Evolutionary conservation across 192 early-diverging fungal genomes (phyloP).

Genomic region (Radiomyces spectabilis): DNA sequence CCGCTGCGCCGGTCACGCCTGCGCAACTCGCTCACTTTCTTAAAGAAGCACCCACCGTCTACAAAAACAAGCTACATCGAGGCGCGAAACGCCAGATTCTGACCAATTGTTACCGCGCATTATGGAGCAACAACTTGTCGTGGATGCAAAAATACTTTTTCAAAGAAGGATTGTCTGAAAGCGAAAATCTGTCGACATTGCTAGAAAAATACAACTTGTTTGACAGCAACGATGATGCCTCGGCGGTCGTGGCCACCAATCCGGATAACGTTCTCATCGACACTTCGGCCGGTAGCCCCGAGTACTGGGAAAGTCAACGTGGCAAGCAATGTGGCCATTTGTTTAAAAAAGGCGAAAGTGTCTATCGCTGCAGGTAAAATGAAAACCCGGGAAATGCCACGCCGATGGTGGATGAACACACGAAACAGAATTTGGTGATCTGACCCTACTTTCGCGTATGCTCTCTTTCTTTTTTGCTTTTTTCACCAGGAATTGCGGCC

Average conservation of each 20-base stretch:
- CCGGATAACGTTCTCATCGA: conserved; percentile 5
- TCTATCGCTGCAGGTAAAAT: conserved; percentile 83
- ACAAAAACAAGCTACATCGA: background rate
- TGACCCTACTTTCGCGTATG: background rate
- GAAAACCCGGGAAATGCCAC: too few relatives aligned
- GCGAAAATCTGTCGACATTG: background rate
- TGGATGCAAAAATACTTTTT: conserved; percentile 27
- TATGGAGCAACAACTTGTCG: conserved; percentile 21
- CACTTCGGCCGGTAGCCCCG: conserved; percentile 22
- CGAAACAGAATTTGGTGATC: too few relatives aligned
- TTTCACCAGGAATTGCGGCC: conserved; percentile 72
- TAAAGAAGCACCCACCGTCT: conserved; percentile 16
- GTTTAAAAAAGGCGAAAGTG: conserved; percentile 87
- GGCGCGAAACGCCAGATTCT: conserved; percentile 7
- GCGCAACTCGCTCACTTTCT: conserved; percentile 15
- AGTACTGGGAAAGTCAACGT: conserved; percentile 64
- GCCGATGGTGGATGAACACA: too few relatives aligned
- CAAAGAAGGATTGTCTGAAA: conserved; percentile 3
- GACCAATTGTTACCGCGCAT: conserved; percentile 21
- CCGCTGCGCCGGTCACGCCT: background rate
- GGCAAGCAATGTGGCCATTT: conserved; percentile 91
- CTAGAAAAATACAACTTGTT: conserved; percentile 13
- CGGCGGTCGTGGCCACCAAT: background rate
- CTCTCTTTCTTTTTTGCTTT: background rate
- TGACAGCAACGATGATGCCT: background rate